These are phyloP conservation scores for Vitis hybrid DNA, from an alignment of 177 flowering plant species.

Conservation along the genomic window DNA sequence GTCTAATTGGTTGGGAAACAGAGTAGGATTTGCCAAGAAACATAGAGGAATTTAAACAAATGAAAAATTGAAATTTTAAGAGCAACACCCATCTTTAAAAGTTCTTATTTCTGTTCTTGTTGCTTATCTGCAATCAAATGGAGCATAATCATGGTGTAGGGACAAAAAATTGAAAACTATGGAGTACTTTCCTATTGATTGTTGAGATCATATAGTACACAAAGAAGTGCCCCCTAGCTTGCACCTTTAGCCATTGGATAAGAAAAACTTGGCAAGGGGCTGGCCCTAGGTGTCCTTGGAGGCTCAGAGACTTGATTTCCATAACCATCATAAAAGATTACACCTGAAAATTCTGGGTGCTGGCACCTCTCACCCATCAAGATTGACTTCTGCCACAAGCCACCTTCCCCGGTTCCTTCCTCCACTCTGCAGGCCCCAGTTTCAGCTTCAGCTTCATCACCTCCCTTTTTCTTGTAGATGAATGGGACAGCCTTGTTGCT, in stretches of 20 bases:
- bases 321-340: constrained; percentile 43
- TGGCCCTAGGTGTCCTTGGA: constrained; percentile 30
- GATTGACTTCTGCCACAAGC: constrained; percentile 57
- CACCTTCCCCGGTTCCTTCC: constrained; percentile 37
- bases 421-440: not conserved
- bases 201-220: too few species aligned
- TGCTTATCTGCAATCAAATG: too few species aligned
- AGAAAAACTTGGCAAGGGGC: constrained; percentile 29
- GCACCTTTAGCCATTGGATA: constrained; percentile 10
- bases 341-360: constrained; percentile 59
- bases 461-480: constrained; percentile 16
- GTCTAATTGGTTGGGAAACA: too few species aligned
- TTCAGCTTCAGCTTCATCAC: constrained; percentile 1
- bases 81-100: too few species aligned
- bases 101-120: too few species aligned
- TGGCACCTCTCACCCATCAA: constrained; percentile 70
- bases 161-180: too few species aligned
- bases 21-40: too few species aligned
- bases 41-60: too few species aligned
- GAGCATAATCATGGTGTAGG: too few species aligned
- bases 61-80: too few species aligned
- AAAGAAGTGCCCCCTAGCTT: too few species aligned
- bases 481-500: constrained; percentile 36
- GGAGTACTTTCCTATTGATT: too few species aligned
- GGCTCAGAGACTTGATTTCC: constrained; percentile 44